These are phyloP conservation scores for Tricholoma terreum DNA, from an alignment of 768 basidiomycete species.

Conservation along the genomic window DNA sequence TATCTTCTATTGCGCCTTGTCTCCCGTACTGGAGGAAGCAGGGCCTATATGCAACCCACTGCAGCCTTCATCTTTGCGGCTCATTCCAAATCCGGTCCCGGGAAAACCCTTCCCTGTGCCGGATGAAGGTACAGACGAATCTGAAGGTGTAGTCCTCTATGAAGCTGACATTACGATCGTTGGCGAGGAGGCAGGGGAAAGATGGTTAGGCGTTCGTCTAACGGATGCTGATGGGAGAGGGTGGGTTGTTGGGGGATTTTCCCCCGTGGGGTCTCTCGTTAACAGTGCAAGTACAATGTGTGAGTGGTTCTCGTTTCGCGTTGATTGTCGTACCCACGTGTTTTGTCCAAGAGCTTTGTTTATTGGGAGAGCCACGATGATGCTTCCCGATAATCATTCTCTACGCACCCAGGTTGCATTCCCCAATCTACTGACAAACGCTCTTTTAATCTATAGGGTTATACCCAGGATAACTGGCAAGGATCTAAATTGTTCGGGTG, in stretches of 20 bases:
- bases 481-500: slow-evolving; percentile 34
- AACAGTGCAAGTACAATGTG: slow-evolving; percentile 38
- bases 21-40: slow-evolving; percentile 16
- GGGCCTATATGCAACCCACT: slow-evolving; percentile 36
- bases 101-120: slow-evolving; percentile 62
- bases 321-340: slow-evolving; percentile 1
- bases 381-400: slow-evolving; percentile 27
- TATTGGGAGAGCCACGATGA: slow-evolving; percentile 31
- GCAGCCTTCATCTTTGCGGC: slow-evolving; percentile 47
- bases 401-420: slow-evolving; percentile 46
- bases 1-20: slow-evolving; percentile 42
- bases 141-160: slow-evolving; percentile 67
- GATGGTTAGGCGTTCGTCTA: slow-evolving; percentile 54
- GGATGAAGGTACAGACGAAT: slow-evolving; percentile 68
- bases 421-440: slow-evolving; percentile 55
- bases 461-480: slow-evolving; percentile 28
- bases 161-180: slow-evolving; percentile 41
- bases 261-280: slow-evolving; percentile 27
- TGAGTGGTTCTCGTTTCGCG: slow-evolving; percentile 28
- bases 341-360: slow-evolving; percentile 35
- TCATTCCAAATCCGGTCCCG: slow-evolving; percentile 59
- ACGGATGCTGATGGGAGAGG: slow-evolving; percentile 50
- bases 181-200: slow-evolving; percentile 5
- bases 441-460: slow-evolving; percentile 64
- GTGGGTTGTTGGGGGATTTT: slow-evolving; percentile 61